phyloP scores from a whole-genome alignment of 441 rosid species.

The Euphorbia celastroides region DNA sequence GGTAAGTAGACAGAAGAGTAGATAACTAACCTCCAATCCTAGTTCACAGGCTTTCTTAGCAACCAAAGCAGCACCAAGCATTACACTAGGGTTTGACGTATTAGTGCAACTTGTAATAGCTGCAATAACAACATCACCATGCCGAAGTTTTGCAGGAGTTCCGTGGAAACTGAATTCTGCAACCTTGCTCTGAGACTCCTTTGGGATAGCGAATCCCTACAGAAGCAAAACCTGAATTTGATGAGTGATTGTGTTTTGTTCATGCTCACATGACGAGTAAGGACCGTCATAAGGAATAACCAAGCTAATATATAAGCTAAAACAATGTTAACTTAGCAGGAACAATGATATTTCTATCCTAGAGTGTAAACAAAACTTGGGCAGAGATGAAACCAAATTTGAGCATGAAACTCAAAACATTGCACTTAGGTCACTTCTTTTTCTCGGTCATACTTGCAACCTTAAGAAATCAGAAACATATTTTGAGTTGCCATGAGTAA shows the following conservation, averaged over 20 bases:
- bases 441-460: background rate
- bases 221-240: conserved; percentile 18
- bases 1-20: conserved; percentile 6
- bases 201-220: conserved; percentile 84
- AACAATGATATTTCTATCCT: too few species aligned
- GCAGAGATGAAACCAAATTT: background rate
- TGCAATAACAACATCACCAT: conserved; percentile 93
- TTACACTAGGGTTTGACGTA: conserved; percentile 94
- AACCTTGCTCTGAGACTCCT: conserved; percentile 74
- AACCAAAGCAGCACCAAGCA: conserved; percentile 97
- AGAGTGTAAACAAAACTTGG: background rate
- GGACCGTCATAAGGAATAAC: background rate
- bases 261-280: background rate
- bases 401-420: background rate
- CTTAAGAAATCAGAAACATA: background rate
- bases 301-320: background rate
- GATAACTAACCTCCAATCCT: conserved; percentile 58
- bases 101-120: conserved; percentile 98
- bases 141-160: conserved; percentile 65
- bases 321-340: background rate
- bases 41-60: conserved; percentile 86
- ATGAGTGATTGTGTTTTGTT: background rate
- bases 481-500: background rate
- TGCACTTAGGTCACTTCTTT: background rate
- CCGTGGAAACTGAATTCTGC: conserved; percentile 67